A percentile compares a stretch with the other conserved stretches of the same genome.
Conservation (phyloP, 768 basidiomycete genomes). For the Suillus fuscotomentosus region DNA sequence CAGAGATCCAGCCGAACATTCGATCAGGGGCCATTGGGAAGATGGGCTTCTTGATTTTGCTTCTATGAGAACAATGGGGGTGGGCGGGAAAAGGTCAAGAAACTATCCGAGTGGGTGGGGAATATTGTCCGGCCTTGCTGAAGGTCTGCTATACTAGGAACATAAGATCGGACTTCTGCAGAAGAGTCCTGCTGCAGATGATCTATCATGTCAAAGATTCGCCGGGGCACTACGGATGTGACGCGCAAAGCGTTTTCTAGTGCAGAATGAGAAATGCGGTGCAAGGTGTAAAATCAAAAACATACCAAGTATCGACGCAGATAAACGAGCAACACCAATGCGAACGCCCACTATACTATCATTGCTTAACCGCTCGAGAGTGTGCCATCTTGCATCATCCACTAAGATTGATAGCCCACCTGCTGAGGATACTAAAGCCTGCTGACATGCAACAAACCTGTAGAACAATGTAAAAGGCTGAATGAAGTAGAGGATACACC, state of each 20-base stretch:
- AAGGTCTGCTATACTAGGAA: conserved; percentile 33
- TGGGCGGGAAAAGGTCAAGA: conserved; percentile 39
- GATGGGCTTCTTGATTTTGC: not conserved
- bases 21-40: not conserved
- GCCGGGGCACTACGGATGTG: conserved; percentile 25
- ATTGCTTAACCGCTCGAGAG: conserved; percentile 52
- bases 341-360: conserved; percentile 83
- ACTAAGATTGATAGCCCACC: conserved; percentile 36
- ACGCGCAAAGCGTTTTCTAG: not conserved
- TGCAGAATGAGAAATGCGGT: not conserved
- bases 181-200: conserved; percentile 56
- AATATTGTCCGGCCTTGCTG: conserved; percentile 13
- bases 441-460: conserved; percentile 76
- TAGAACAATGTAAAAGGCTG: conserved; percentile 17
- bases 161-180: conserved; percentile 61
- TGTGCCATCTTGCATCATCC: conserved; percentile 46
- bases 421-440: conserved; percentile 46
- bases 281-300: conserved; percentile 13
- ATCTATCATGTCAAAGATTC: conserved; percentile 39
- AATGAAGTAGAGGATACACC: conserved; percentile 26
- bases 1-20: not conserved
- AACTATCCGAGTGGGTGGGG: conserved; percentile 18
- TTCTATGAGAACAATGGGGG: conserved; percentile 20
- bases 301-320: conserved; percentile 57
- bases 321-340: conserved; percentile 79